Percentiles rank a stretch among this genome's conserved stretches.
Evolutionary conservation across 2,329 filamentous ascomycete species (phyloP).

Genomic region (Cytospora mali): DNA sequence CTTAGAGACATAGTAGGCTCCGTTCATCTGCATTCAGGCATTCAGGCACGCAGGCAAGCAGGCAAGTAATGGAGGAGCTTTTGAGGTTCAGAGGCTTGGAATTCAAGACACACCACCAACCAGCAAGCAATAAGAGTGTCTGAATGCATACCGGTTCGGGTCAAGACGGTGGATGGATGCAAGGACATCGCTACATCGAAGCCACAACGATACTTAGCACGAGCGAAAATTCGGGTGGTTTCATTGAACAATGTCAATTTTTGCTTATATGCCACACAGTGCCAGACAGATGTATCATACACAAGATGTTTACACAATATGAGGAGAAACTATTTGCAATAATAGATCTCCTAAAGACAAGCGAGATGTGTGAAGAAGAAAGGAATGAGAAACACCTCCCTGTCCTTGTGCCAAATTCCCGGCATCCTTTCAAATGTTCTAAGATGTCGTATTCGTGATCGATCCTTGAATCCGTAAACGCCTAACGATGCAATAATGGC

Average conservation of each 20-base stretch:
- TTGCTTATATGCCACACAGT: not conserved
- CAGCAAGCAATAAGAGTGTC: no score
- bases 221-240: not conserved
- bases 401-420: not conserved
- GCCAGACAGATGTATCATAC: conserved; percentile 1
- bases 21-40: no score
- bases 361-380: not conserved
- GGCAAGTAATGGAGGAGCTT: no score
- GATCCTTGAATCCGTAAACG: conserved; percentile 14
- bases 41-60: no score
- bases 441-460: conserved; percentile 10
- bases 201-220: not conserved
- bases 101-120: no score
- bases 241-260: not conserved
- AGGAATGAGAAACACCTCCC: not conserved
- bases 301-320: not conserved
- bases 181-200: no score
- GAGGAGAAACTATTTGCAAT: not conserved
- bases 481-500: conserved; percentile 21
- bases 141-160: accelerated
- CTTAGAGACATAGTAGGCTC: no score
- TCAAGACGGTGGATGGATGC: no score
- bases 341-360: not conserved
- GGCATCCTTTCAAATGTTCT: conserved; percentile 14
- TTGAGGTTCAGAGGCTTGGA: no score